Conservation (phyloP, 1,284 basidiomycete genomes). For the Naganishia liquefaciens region DNA sequence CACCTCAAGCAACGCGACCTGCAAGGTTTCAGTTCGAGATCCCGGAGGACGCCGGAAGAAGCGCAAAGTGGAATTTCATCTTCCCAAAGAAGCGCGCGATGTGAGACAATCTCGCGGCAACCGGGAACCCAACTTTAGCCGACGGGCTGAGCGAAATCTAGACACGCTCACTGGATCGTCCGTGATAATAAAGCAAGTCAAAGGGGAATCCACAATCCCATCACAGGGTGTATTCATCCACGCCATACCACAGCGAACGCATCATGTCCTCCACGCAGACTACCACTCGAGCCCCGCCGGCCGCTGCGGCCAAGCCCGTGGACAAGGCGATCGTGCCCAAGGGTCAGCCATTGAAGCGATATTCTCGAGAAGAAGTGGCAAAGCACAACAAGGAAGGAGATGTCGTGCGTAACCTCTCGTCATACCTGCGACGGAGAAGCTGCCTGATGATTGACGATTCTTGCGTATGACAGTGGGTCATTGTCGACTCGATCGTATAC, state of each 20-base stretch:
- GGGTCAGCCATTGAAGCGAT: conserved; percentile 43
- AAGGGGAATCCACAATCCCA: not conserved
- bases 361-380: conserved; percentile 54
- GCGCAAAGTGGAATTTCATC: not conserved
- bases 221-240: not conserved
- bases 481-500: conserved; percentile 79
- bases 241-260: not conserved
- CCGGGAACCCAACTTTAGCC: no score
- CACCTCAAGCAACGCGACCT: not conserved
- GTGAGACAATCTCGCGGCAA: no score
- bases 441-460: not conserved
- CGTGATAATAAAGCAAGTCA: not conserved
- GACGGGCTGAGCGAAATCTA: no score
- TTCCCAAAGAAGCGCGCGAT: no score
- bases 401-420: conserved; percentile 47
- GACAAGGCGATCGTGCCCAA: conserved; percentile 32
- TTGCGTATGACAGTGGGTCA: conserved; percentile 60
- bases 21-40: no score
- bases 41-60: not conserved
- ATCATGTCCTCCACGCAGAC: conserved; percentile 21
- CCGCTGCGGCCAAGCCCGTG: conserved; percentile 17
- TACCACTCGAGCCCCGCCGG: conserved; percentile 7
- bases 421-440: no score
- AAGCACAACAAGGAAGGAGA: conserved; percentile 75
- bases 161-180: no score